A percentile compares a stretch with the other conserved stretches of the same genome.
Conservation (phyloP, 2,329 filamentous ascomycete genomes). For the Calonectria multiphialidica region DNA sequence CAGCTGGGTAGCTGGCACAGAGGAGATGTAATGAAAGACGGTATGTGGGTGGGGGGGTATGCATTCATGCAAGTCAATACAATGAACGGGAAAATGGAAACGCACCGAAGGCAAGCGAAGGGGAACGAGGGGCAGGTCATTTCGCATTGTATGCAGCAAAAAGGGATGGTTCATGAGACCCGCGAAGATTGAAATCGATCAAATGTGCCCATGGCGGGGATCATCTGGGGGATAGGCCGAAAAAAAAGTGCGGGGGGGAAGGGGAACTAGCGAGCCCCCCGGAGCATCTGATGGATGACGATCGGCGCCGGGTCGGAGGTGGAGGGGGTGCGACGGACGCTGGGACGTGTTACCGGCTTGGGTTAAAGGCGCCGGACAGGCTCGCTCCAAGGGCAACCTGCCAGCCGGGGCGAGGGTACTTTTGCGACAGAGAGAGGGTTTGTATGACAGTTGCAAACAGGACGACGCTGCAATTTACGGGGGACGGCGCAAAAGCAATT, state of each 20-base stretch:
- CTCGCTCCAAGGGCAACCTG: background rate
- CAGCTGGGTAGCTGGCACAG: background rate
- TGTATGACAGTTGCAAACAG: background rate
- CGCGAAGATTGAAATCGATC: background rate
- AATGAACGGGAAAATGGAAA: background rate
- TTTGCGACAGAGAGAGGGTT: background rate
- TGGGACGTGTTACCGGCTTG: background rate
- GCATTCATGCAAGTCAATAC: no score
- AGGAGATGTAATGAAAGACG: background rate
- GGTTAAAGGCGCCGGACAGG: background rate
- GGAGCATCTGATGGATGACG: constrained; percentile 8
- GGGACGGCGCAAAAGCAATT: background rate
- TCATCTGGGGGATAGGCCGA: background rate
- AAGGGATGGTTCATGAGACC: background rate
- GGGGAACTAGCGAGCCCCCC: background rate
- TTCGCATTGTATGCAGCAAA: background rate
- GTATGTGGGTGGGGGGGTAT: no score
- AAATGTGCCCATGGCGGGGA: constrained; percentile 1
- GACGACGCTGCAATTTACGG: no score
- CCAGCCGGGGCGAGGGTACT: background rate
- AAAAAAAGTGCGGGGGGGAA: background rate
- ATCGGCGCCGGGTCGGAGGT: constrained; percentile 23
- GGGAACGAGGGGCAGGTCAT: no score
- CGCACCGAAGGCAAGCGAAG: background rate
- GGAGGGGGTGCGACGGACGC: constrained; percentile 1